These are phyloP conservation scores for Exsudoporus frostii DNA, from an alignment of 768 basidiomycete genomes.

Conservation along the genomic window DNA sequence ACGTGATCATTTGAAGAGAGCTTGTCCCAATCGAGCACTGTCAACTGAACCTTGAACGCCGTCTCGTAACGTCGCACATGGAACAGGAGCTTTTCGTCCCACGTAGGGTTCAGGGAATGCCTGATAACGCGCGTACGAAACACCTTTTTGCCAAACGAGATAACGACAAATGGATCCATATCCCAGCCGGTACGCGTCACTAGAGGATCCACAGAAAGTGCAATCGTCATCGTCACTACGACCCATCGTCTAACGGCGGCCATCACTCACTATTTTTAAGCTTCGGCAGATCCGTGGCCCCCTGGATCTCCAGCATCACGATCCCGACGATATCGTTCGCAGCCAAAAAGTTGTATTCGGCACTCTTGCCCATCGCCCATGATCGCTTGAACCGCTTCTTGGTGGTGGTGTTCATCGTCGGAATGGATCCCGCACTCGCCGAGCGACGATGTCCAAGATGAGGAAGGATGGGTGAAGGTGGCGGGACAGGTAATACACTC, in stretches of 20 bases:
- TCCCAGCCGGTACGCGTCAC: constrained; percentile 89
- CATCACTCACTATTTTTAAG: constrained; percentile 75
- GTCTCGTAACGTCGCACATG: constrained; percentile 89
- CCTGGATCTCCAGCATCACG: constrained; percentile 88
- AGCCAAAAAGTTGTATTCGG: constrained; percentile 59
- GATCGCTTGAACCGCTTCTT: constrained; percentile 41
- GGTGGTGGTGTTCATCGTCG: constrained; percentile 14
- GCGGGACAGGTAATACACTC: constrained; percentile 8
- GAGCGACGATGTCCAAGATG: constrained; percentile 31
- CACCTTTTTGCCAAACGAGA: constrained; percentile 95
- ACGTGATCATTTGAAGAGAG: constrained; percentile 85
- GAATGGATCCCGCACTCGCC: constrained; percentile 29
- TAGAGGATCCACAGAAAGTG: constrained; percentile 22
- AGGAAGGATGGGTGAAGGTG: constrained; percentile 23
- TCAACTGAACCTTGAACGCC: constrained; percentile 71
- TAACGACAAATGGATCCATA: constrained; percentile 96
- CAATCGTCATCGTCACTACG: not conserved
- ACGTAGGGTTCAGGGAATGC: constrained; percentile 80
- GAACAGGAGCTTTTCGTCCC: constrained; percentile 95
- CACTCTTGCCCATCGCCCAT: constrained; percentile 36
- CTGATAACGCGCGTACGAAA: constrained; percentile 90
- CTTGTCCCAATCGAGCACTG: constrained; percentile 97
- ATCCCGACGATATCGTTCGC: constrained; percentile 88
- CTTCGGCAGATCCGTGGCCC: constrained; percentile 80
- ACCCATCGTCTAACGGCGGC: not conserved